Base-by-base conservation (phyloP, 1,284 basidiomycete species). In the Baeospora myosura region DNA sequence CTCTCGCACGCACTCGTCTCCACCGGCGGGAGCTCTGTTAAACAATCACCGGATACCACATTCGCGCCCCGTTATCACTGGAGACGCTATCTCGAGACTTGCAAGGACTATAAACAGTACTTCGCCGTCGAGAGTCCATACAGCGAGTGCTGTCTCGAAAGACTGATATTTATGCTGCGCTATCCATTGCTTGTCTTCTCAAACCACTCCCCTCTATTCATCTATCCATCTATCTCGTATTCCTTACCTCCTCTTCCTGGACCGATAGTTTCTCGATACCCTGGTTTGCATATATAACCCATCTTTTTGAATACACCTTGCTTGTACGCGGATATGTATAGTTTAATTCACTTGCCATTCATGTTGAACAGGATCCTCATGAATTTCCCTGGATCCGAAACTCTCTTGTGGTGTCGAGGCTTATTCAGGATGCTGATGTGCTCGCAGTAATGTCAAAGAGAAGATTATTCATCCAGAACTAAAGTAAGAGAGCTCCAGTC, bases 401-500 rank as follows among this genome's bases (percentile, higher is more conserved):
- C 26, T 5, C 37, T 24, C 23, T 38, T 4, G 8, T 20, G 8
- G n/a, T n/a, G n/a, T n/a, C n/a, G n/a, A n/a, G n/a, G 16, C 12
- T 10, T n/a, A 29, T 38, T 14, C 20, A 14, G 12, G 16, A 12
- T 14, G 26, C 12, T n/a, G 4, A 23, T 10, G 17, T 12, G 12
- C 3, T n/a, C n/a, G n/a, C n/a, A n/a, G n/a, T n/a, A n/a, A n/a
- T n/a, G n/a, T n/a, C n/a, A 29, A 25, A 7, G 18, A 14, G 3
- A 17, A 33, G 14, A 10, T 32, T 33, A 16, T 11, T 63, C 66
- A 80, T 49, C 69, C 80, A 12, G 84, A 82, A 58, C 84, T 87
- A 59, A 93, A 96, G 60, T 96, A 97, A 38, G 92, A 88, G 37
- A 97, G 70, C 59, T 96, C 91, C 5, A 97, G 63, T 1, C 93